Evolutionary conservation across 225 moss, liverwort and hornwort species (phyloP), one percentile per base, ranked within the genome.

Genomic region (Neckera pumila): DNA sequence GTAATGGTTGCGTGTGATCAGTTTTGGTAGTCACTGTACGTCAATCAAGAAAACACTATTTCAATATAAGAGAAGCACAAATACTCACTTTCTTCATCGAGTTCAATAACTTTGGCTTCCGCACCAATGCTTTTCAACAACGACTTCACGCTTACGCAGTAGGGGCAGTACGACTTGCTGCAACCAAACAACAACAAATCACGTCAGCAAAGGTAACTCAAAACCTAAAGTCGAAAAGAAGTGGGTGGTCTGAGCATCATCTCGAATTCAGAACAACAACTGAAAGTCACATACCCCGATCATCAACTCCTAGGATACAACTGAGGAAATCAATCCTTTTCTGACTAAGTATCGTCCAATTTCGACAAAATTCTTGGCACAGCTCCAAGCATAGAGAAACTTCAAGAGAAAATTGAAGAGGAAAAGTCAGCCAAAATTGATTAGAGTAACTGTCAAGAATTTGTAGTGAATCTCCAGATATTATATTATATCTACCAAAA

Each of bases 1-100:
- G 57, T 3, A 27, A 78, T 78, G 38, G 17, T 26, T 36, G 62
- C 51, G 49, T 28, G 30, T 53, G 53, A 38, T 38, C 53, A 76
- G 30, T 53, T 85, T 38, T 10, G 15, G 64, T 63, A 51, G 84
- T 38, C 30, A 69, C 28, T 54, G 10, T 54, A 53, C 40, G 14
- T 49, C 49, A 86, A 81, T 59, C 82, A 81, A 66, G 49, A 60
- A 58, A 66, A 51, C n/a, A 81, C 42, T 15, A 74, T 40, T 79
- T 23, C 17, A 18, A 60, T 16, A 36, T 12, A 17, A 54, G 10
- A 53, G 27, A 20, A 40, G 30, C 54, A 54, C 26, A 43, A 11
- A 71, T 62, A 79, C 93, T 86, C 87, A 96, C 97, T 89, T 92
- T 96, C 95, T 89, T 92, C 27, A 81, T 97, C 94, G 26, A 95